Evolutionary conservation across 306 rosid genomes (phyloP).

Genomic region (Cucumis melo): DNA sequence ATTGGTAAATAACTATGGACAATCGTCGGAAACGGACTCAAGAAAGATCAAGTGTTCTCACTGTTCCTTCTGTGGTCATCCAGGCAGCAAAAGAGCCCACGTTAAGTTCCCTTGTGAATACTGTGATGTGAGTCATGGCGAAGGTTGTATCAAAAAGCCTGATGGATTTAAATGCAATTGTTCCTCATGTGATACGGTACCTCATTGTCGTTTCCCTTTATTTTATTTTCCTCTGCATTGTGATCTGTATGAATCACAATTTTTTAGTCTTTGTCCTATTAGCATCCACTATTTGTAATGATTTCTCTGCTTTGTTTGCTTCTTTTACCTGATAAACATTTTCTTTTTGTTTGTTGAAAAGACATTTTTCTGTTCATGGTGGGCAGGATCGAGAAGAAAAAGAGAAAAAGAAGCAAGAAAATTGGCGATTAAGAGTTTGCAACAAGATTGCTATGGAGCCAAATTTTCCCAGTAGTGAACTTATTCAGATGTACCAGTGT

Average conservation of each 20-base stretch:
- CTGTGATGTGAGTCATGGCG: constrained; percentile 27
- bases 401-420: constrained; percentile 40
- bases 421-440: constrained; percentile 47
- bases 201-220: not conserved
- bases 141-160: constrained; percentile 57
- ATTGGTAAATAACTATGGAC: constrained; percentile 18
- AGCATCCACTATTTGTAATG: not conserved
- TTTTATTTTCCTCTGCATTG: not conserved
- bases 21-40: constrained; percentile 24
- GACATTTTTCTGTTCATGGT: constrained; percentile 8
- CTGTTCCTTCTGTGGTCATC: constrained; percentile 92
- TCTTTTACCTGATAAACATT: not conserved
- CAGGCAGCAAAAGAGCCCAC: constrained; percentile 66
- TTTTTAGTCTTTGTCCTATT: not conserved
- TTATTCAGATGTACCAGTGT: constrained; percentile 57
- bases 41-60: constrained; percentile 42
- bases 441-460: constrained; percentile 54
- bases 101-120: constrained; percentile 40
- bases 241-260: not conserved
- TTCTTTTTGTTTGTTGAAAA: not conserved
- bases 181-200: constrained; percentile 53
- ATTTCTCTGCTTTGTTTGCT: not conserved
- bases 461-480: constrained; percentile 51
- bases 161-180: constrained; percentile 74
- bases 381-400: constrained; percentile 56